These are phyloP conservation scores for Trifolium pratense DNA, from an alignment of 306 rosid species.

Conservation along the genomic window DNA sequence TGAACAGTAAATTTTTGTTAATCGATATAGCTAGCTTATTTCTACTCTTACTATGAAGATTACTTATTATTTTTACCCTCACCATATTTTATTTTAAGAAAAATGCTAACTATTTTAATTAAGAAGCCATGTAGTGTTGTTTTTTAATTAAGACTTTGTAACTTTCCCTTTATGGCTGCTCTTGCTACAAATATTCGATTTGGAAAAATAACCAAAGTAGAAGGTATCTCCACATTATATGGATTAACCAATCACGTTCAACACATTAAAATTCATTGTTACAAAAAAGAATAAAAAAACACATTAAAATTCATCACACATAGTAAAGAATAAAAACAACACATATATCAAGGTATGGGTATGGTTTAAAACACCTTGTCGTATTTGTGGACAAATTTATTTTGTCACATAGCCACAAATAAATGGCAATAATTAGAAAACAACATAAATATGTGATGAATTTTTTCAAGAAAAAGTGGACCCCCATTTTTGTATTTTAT, in stretches of 20 bases:
- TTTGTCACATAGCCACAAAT: conserved; percentile 45
- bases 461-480: conserved; percentile 48
- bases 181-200: conserved; percentile 19
- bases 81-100: not conserved
- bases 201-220: not conserved
- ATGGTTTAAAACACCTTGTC: conserved; percentile 42
- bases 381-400: conserved; percentile 17
- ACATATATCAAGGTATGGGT: conserved; percentile 26
- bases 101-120: too few relatives aligned
- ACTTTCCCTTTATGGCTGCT: conserved; percentile 36
- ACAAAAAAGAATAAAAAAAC: too few relatives aligned
- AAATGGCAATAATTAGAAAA: conserved; percentile 40
- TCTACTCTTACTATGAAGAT: not conserved
- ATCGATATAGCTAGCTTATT: too few relatives aligned
- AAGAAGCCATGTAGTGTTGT: not conserved
- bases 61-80: not conserved
- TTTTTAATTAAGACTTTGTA: not conserved
- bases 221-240: not conserved
- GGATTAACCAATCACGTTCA: conserved; percentile 12
- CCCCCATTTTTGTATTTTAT: conserved; percentile 32
- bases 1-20: too few relatives aligned
- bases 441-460: conserved; percentile 35
- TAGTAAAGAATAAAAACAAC: not conserved
- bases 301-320: not conserved
- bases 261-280: not conserved